These are phyloP conservation scores for Leptomonas seymouri DNA, from an alignment of 208 protist genomes.

Conservation along the genomic window DNA sequence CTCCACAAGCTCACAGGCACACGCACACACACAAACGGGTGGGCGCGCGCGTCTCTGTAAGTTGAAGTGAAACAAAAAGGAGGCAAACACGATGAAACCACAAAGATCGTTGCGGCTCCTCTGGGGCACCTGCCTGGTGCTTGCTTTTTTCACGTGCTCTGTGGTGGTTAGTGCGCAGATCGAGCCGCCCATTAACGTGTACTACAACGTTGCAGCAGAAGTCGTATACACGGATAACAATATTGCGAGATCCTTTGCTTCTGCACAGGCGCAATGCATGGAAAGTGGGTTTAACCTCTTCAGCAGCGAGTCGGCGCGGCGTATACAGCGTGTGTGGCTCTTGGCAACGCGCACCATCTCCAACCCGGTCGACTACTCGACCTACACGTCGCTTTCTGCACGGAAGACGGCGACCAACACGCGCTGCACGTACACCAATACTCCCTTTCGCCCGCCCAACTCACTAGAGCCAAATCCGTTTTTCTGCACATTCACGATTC, in stretches of 20 bases:
- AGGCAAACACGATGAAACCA: neutral
- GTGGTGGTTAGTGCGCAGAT: neutral
- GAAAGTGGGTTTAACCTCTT: constrained; percentile 16
- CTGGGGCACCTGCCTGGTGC: neutral
- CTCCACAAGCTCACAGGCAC: neutral
- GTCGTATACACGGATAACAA: neutral
- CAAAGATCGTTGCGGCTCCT: neutral
- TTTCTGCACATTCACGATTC: constrained; percentile 8
- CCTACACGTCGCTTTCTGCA: constrained; percentile 1
- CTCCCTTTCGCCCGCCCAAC: too few species aligned
- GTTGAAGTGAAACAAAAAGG: too few species aligned
- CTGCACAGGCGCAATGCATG: neutral
- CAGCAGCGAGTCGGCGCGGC: neutral
- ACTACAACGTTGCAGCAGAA: neutral
- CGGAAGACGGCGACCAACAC: neutral
- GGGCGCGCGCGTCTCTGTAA: too few species aligned
- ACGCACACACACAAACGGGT: too few species aligned
- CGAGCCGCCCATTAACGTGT: neutral
- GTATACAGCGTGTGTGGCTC: neutral
- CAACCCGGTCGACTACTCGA: neutral
- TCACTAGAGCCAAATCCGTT: neutral
- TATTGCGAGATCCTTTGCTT: neutral
- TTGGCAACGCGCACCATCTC: neutral
- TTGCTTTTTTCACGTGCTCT: neutral
- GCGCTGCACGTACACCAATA: neutral